Base-by-base conservation (phyloP, 2,329 filamentous ascomycete genomes). In the Trichophaea hybrida region DNA sequence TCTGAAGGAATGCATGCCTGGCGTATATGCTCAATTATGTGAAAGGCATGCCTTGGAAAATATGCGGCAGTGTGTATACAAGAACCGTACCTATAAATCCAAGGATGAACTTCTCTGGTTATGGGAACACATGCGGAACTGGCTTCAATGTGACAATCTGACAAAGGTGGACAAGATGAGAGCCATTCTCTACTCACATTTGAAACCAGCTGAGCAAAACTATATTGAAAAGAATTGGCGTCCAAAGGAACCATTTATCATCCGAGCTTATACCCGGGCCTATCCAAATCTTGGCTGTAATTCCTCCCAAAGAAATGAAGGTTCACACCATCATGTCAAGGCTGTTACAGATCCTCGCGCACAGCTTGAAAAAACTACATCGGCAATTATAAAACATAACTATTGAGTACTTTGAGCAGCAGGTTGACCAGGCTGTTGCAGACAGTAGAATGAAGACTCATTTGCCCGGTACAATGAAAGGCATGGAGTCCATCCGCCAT, bases 251-350 rank as follows among this genome's bases (percentile, higher is more conserved):
- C 8, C 2, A 7, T 4, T 17, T 12, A n/a, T 56, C 5, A 17
- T 46, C 2, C 32, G 53, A 33, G 53, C 53, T 6, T 56, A 56
- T 56, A 56, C 53, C 10, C 17, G 24, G 7, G 1, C 6, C 7
- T 6, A 56, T 13, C 53, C 13, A 1, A 56, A 56, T 32, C 38
- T 56, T 17, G 38, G 38, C 7, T 17, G n/a, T 13, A 13, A 4
- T 46, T 56, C 53, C 46, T 48, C 53, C 15, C 38, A 43, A n/a
- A 2, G 53, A 1, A 56, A 56, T 56, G 35, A 56, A 31, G 33
- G 32, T 15, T 43, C 38, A n/a, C 33, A 56, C 33, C 33, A 35
- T 13, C 33, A 43, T n/a, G 17, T 56, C 53, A 56, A 56, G 24
- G 15, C 13, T 12, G 46, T 56, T 48, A 13, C 35, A 6, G 12